Evolutionary conservation across 345 rosid species (phyloP).

Genomic region (Ricinus communis): DNA sequence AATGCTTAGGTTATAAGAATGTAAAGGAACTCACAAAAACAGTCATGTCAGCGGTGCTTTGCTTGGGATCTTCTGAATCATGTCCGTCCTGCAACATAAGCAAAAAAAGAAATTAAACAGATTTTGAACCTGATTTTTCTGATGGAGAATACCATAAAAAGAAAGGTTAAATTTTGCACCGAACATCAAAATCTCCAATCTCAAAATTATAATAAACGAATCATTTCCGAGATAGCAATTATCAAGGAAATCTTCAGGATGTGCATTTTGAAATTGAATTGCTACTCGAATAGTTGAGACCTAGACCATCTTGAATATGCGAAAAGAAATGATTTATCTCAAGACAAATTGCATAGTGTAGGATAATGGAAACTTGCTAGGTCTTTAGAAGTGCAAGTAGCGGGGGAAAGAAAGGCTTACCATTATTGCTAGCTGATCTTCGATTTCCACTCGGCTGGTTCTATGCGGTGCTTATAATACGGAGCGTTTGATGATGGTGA

Average conservation of each 20-base stretch:
- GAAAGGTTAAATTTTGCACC: background rate
- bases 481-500: background rate
- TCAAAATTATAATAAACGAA: background rate
- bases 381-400: no score
- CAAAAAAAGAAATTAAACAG: background rate
- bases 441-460: background rate
- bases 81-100: slow-evolving; percentile 62
- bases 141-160: no score
- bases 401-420: background rate
- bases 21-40: slow-evolving; percentile 52
- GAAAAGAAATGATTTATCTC: no score
- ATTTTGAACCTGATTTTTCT: no score
- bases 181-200: background rate
- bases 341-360: no score
- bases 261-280: background rate
- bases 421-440: slow-evolving; percentile 2
- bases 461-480: no score
- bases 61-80: slow-evolving; percentile 69
- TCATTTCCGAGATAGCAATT: no score
- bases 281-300: background rate
- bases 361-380: no score
- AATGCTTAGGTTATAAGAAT: no score
- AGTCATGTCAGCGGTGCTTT: slow-evolving; percentile 66
- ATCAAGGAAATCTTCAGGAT: background rate
- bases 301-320: no score